phyloP scores from a whole-genome alignment of 2,329 filamentous ascomycete genomes.

The Coniochaeta sp. region DNA sequence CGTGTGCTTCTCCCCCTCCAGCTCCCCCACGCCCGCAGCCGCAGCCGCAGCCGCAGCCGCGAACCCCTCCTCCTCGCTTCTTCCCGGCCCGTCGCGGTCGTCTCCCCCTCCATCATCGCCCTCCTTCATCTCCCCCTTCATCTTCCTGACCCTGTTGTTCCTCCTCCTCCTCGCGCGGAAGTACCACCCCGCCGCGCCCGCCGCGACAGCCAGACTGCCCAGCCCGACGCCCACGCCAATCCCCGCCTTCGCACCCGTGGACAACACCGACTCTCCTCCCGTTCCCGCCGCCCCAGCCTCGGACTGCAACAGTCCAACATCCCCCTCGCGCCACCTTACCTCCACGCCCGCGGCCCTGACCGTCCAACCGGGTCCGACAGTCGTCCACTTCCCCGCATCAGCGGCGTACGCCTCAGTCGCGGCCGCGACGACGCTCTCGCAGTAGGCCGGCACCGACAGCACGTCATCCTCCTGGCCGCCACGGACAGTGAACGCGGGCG shows the following conservation, averaged over 20 bases:
- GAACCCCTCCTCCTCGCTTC: neutral
- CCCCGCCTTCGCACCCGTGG: neutral
- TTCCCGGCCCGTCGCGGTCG: neutral
- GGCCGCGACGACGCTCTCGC: neutral
- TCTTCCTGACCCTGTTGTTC: neutral
- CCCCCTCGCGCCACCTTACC: neutral
- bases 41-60: too few species aligned
- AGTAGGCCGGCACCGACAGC: neutral
- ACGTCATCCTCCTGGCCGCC: neutral
- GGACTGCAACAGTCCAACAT: neutral
- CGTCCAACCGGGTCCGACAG: neutral
- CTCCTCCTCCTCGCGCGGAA: neutral
- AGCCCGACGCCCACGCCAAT: neutral
- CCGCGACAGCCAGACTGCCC: neutral
- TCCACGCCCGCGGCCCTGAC: neutral
- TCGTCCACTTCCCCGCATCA: neutral
- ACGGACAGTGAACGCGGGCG: neutral
- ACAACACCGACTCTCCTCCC: neutral
- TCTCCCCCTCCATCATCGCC: neutral
- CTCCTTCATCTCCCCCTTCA: neutral
- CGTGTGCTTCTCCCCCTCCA: neutral
- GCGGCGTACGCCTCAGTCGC: neutral
- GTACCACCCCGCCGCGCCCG: neutral
- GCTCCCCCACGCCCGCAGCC: neutral
- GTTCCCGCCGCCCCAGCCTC: neutral